A percentile compares a stretch with the other conserved stretches of the same genome.
These are phyloP conservation scores for Auriscalpium vulgare DNA, from an alignment of 768 basidiomycete species.

Conservation along the genomic window DNA sequence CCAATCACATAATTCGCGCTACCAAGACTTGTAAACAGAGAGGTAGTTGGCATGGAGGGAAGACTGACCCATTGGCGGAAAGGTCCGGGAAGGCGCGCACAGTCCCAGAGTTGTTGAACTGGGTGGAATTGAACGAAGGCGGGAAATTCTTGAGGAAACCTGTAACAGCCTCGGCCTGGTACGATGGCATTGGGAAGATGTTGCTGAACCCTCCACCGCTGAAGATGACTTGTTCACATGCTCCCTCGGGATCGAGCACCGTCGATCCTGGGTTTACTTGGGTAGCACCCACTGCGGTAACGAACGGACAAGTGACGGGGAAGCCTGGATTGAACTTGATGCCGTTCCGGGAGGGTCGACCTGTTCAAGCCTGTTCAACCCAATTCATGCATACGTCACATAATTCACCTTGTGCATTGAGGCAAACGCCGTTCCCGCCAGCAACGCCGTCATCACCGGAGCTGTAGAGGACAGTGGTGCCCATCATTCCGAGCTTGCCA, in stretches of 20 bases:
- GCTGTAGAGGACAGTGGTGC: slow-evolving; percentile 33
- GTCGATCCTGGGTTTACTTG: slow-evolving; percentile 27
- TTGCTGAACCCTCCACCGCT: slow-evolving; percentile 37
- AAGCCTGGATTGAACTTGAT: slow-evolving; percentile 34
- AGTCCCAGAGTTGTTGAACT: slow-evolving; percentile 27
- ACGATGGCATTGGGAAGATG: slow-evolving; percentile 29
- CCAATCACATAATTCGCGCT: slow-evolving; percentile 27
- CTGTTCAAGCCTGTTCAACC: slow-evolving; percentile 10
- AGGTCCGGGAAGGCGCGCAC: slow-evolving; percentile 26
- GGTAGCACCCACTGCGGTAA: slow-evolving; percentile 31
- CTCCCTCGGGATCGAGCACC: slow-evolving; percentile 28
- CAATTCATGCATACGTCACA: no score
- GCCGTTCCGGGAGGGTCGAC: slow-evolving; percentile 17
- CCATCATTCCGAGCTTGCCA: slow-evolving; percentile 36
- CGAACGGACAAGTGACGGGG: slow-evolving; percentile 36
- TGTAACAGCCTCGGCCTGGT: slow-evolving; percentile 24
- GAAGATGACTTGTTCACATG: slow-evolving; percentile 30
- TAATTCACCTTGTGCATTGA: slow-evolving; percentile 21
- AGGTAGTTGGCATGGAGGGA: no score
- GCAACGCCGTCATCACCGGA: slow-evolving; percentile 40
- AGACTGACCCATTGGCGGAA: slow-evolving; percentile 24
- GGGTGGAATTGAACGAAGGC: slow-evolving; percentile 24
- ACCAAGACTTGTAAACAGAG: no score
- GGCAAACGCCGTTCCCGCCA: slow-evolving; percentile 26
- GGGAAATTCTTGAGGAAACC: slow-evolving; percentile 24